Conservation (phyloP, 2,329 filamentous ascomycete species). For the Fonsecaea pugnacius region DNA sequence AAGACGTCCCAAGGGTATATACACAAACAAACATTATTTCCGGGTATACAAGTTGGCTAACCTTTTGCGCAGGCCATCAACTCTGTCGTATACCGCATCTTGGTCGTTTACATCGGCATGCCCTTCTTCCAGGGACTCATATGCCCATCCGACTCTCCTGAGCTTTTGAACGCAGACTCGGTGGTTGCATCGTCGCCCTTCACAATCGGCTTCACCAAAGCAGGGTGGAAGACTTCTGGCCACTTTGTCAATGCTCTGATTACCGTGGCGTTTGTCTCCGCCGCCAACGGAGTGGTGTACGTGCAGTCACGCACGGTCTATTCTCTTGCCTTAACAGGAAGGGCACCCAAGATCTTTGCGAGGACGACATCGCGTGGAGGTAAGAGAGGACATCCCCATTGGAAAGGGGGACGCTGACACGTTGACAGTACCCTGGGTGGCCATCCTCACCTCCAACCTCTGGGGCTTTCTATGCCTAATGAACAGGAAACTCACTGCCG, state of each 20-base stretch:
- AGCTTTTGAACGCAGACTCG: conserved; percentile 40
- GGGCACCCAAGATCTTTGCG: conserved; percentile 58
- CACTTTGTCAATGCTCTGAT: conserved; percentile 78
- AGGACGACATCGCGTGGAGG: conserved; percentile 54
- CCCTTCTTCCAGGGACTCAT: conserved; percentile 58
- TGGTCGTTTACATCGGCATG: conserved; percentile 59
- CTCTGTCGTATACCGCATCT: conserved; percentile 53
- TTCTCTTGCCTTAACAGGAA: conserved; percentile 52
- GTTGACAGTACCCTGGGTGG: conserved; percentile 57
- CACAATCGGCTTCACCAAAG: conserved; percentile 53
- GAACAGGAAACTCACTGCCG: conserved; percentile 33
- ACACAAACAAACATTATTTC: neutral
- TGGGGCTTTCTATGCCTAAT: conserved; percentile 51
- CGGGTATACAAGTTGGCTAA: conserved; percentile 33
- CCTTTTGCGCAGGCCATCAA: conserved; percentile 52
- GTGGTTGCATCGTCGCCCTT: conserved; percentile 52
- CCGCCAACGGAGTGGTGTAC: conserved; percentile 69
- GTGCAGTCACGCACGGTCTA: conserved; percentile 59
- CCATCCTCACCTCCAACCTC: conserved; percentile 60
- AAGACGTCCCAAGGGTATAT: conserved; percentile 56
- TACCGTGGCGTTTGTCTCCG: conserved; percentile 71
- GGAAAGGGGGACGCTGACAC: neutral
- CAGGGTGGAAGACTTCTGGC: conserved; percentile 59
- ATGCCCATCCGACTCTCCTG: conserved; percentile 43
- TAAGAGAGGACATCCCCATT: neutral